A percentile compares a stretch with the other conserved stretches of the same genome.
These are phyloP conservation scores for Circinella umbellata DNA, from an alignment of 371 early-diverging fungal species.

Conservation along the genomic window DNA sequence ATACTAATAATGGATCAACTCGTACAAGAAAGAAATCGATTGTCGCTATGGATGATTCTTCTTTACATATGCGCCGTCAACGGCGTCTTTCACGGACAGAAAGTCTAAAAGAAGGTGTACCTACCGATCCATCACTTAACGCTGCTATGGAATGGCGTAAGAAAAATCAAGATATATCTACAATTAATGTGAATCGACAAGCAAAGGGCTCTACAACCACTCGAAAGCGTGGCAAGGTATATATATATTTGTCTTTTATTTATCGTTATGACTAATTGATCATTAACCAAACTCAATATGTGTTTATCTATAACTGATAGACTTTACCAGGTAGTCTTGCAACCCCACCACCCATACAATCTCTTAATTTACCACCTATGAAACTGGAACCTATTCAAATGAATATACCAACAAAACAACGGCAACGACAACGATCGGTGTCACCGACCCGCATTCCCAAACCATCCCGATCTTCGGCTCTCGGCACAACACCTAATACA, in stretches of 20 bases:
- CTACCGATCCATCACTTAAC: slow-evolving; percentile 36
- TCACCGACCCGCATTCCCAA: slow-evolving; percentile 35
- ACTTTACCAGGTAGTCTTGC: slow-evolving; percentile 56
- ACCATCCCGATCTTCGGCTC: slow-evolving; percentile 18
- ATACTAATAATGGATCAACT: not conserved
- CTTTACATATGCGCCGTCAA: not conserved
- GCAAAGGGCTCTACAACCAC: slow-evolving; percentile 11
- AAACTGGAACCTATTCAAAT: slow-evolving; percentile 51
- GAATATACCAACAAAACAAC: slow-evolving; percentile 26
- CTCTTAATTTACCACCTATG: slow-evolving; percentile 53
- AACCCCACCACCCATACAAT: slow-evolving; percentile 47
- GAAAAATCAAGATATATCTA: slow-evolving; percentile 22
- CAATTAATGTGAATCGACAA: slow-evolving; percentile 7
- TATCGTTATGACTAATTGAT: too few relatives aligned
- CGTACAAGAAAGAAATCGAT: slow-evolving; percentile 26
- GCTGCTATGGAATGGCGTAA: slow-evolving; percentile 30
- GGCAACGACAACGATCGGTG: slow-evolving; percentile 1
- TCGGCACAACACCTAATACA: not conserved
- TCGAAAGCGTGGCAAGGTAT: slow-evolving; percentile 53
- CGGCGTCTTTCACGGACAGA: slow-evolving; percentile 45
- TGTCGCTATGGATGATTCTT: slow-evolving; percentile 22
- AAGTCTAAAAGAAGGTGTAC: slow-evolving; percentile 45
- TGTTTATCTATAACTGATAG: slow-evolving; percentile 18
- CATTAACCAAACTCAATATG: too few relatives aligned
- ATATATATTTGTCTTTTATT: not conserved